phyloP scores from a whole-genome alignment of 139 green algal genomes.

The Chlamydomonas asymmetrica region DNA sequence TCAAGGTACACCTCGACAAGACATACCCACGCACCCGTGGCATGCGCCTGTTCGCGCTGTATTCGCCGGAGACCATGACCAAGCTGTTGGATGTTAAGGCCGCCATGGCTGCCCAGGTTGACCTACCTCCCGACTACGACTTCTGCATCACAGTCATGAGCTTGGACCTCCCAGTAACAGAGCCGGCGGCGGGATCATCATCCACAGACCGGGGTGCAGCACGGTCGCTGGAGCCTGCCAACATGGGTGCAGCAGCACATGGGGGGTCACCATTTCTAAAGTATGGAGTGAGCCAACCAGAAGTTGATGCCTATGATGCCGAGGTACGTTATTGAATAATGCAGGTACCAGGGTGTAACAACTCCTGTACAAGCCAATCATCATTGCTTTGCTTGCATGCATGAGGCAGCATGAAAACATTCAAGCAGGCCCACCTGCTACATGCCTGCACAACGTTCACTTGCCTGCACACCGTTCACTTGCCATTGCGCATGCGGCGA shows the following conservation, averaged over 20 bases:
- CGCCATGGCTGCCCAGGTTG: background rate
- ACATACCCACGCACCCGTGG: conserved; percentile 3
- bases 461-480: too few species aligned
- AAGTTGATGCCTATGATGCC: background rate
- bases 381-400: too few species aligned
- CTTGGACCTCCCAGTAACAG: background rate
- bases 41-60: background rate
- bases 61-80: background rate
- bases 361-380: too few species aligned
- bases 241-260: too few species aligned
- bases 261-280: background rate
- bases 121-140: conserved; percentile 16
- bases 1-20: background rate
- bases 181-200: too few species aligned
- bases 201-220: too few species aligned
- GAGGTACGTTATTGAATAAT: too few species aligned
- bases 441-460: too few species aligned
- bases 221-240: background rate
- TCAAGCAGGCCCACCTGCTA: background rate
- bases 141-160: conserved; percentile 23
- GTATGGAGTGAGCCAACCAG: background rate
- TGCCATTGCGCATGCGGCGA: background rate
- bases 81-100: conserved; percentile 24
- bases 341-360: too few species aligned
- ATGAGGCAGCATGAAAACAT: too few species aligned